Percentiles rank a stretch among this genome's conserved stretches.
These are phyloP conservation scores for Phylloporus sp. DNA, from an alignment of 768 basidiomycete genomes.

Conservation along the genomic window DNA sequence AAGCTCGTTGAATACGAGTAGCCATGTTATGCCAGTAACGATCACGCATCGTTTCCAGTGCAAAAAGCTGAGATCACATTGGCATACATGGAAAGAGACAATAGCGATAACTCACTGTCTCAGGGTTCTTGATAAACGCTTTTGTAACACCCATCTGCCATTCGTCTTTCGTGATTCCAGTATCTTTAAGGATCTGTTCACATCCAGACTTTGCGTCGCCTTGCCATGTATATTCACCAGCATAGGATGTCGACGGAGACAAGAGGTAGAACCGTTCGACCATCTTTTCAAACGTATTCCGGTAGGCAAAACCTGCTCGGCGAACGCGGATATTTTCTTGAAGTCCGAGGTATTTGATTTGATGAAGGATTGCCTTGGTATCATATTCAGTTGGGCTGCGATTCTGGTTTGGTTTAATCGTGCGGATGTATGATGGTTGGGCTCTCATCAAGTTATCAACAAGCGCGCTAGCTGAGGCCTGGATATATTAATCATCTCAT, in stretches of 20 bases:
- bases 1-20: slow-evolving; percentile 90
- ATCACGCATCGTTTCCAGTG: slow-evolving; percentile 97
- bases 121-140: slow-evolving; percentile 99
- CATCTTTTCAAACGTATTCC: slow-evolving; percentile 99
- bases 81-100: not conserved
- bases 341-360: slow-evolving; percentile 97
- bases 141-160: slow-evolving; percentile 99
- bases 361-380: slow-evolving; percentile 91
- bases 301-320: slow-evolving; percentile 95
- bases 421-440: slow-evolving; percentile 96
- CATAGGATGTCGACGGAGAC: slow-evolving; percentile 93
- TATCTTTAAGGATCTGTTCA: slow-evolving; percentile 88
- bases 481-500: not conserved
- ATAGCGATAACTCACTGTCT: slow-evolving; percentile 61
- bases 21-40: slow-evolving; percentile 99
- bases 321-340: slow-evolving; percentile 98
- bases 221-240: slow-evolving; percentile 97
- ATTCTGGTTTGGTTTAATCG: slow-evolving; percentile 99
- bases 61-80: slow-evolving; percentile 70
- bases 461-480: slow-evolving; percentile 91
- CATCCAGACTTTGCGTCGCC: slow-evolving; percentile 91
- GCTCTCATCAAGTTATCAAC: slow-evolving; percentile 98
- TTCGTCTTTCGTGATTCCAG: slow-evolving; percentile 93
- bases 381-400: slow-evolving; percentile 91
- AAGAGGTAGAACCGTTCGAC: slow-evolving; percentile 96